Percentiles rank a stretch among this genome's conserved stretches.
Conservation (phyloP, 371 early-diverging fungal genomes). For the Smittium mucronatum region DNA sequence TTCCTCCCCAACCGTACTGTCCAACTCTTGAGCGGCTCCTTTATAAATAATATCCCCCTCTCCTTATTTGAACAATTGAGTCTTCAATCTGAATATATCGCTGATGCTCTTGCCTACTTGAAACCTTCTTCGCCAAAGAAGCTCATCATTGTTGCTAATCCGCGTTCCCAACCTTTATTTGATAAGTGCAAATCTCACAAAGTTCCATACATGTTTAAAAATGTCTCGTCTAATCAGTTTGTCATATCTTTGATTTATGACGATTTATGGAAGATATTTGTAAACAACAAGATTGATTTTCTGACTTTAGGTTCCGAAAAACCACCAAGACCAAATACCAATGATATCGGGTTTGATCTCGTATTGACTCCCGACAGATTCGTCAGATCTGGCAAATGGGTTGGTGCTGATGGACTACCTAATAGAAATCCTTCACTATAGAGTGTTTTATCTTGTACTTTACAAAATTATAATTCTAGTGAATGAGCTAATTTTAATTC, state of each 20-base stretch:
- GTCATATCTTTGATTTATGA: slow-evolving; percentile 4
- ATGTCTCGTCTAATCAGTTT: not conserved
- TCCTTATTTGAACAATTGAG: not conserved
- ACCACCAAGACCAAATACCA: not conserved
- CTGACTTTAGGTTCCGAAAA: not conserved
- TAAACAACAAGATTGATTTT: slow-evolving; percentile 3
- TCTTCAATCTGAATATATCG: not conserved
- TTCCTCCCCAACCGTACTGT: slow-evolving; percentile 7
- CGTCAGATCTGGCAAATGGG: not conserved
- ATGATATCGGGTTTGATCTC: not conserved
- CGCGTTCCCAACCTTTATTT: slow-evolving; percentile 1
- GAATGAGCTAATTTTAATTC: no score
- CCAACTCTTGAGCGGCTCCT: not conserved
- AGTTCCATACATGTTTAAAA: not conserved
- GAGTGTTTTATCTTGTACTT: no score
- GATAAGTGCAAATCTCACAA: not conserved
- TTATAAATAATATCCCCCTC: not conserved
- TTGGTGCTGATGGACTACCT: not conserved
- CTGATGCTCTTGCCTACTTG: not conserved
- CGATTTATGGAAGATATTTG: slow-evolving; percentile 6
- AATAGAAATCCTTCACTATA: not conserved
- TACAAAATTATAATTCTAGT: no score
- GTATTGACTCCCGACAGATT: not conserved
- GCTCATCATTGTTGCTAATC: not conserved
- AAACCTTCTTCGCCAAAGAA: not conserved